phyloP scores from a whole-genome alignment of 1,284 basidiomycete species.

The Neonothopanus nambi region DNA sequence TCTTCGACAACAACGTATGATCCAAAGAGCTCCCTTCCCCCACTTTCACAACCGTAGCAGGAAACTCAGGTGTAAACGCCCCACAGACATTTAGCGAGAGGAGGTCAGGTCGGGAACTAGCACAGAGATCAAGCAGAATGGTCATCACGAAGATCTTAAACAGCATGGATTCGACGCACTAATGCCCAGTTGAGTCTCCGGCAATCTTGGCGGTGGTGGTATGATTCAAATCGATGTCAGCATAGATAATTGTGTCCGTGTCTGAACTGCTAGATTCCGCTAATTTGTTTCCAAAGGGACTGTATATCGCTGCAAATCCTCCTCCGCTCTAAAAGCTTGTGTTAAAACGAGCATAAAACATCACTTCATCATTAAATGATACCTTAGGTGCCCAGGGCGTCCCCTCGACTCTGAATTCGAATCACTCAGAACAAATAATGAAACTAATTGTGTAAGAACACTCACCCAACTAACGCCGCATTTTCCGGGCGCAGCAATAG shows the following conservation, averaged over 20 bases:
- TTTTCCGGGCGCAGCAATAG: constrained; percentile 16
- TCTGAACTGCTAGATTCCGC: constrained; percentile 12
- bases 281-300: constrained; percentile 18
- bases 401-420: constrained; percentile 14
- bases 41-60: constrained; percentile 9
- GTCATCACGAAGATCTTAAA: neutral
- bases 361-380: neutral
- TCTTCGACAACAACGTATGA: constrained; percentile 10
- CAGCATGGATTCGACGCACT: constrained; percentile 12
- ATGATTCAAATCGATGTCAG: constrained; percentile 20
- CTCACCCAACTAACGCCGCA: constrained; percentile 18
- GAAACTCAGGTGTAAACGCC: neutral
- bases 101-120: constrained; percentile 21
- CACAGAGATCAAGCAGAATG: neutral
- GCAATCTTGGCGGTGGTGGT: constrained; percentile 16
- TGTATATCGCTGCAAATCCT: constrained; percentile 23
- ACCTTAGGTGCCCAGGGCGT: constrained; percentile 9
- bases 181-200: constrained; percentile 22
- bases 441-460: neutral
- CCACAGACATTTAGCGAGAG: constrained; percentile 15
- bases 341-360: neutral
- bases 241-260: constrained; percentile 21
- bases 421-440: neutral
- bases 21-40: neutral
- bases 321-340: constrained; percentile 15